Percentiles rank a stretch among this genome's conserved stretches.
Evolutionary conservation across 2,329 filamentous ascomycete genomes (phyloP).

Genomic region (Aspergillus versicolor): DNA sequence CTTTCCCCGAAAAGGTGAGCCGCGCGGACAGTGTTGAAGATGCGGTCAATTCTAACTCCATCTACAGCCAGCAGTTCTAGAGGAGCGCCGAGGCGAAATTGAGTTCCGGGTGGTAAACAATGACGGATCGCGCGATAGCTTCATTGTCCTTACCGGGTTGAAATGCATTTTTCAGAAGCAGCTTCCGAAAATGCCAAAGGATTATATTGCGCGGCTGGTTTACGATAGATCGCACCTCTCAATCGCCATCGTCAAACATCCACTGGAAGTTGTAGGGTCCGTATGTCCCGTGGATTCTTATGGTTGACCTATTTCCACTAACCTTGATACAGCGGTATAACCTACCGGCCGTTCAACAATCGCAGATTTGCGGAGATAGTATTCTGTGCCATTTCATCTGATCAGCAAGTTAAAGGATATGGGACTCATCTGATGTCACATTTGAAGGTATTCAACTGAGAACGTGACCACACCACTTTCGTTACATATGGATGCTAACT

Average conservation of each 20-base stretch:
- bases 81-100: slow-evolving; percentile 91
- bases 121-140: slow-evolving; percentile 80
- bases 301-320: slow-evolving; percentile 10
- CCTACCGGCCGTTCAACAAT: slow-evolving; percentile 89
- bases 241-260: slow-evolving; percentile 96
- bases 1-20: slow-evolving; percentile 82
- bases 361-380: slow-evolving; percentile 97
- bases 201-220: slow-evolving; percentile 95
- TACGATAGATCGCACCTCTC: slow-evolving; percentile 96
- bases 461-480: too few species aligned
- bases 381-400: slow-evolving; percentile 95
- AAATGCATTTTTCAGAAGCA: slow-evolving; percentile 99
- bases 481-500: not conserved
- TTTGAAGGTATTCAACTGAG: slow-evolving; percentile 63
- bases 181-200: slow-evolving; percentile 97
- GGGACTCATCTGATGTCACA: slow-evolving; percentile 98
- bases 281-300: not conserved
- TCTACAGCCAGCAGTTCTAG: slow-evolving; percentile 75
- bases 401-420: slow-evolving; percentile 98
- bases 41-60: slow-evolving; percentile 23
- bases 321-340: slow-evolving; percentile 71
- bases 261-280: slow-evolving; percentile 79
- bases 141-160: slow-evolving; percentile 90
- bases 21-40: not conserved
- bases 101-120: slow-evolving; percentile 99